These are phyloP conservation scores for Gyrodon lividus DNA, from an alignment of 768 basidiomycete species.

Conservation along the genomic window DNA sequence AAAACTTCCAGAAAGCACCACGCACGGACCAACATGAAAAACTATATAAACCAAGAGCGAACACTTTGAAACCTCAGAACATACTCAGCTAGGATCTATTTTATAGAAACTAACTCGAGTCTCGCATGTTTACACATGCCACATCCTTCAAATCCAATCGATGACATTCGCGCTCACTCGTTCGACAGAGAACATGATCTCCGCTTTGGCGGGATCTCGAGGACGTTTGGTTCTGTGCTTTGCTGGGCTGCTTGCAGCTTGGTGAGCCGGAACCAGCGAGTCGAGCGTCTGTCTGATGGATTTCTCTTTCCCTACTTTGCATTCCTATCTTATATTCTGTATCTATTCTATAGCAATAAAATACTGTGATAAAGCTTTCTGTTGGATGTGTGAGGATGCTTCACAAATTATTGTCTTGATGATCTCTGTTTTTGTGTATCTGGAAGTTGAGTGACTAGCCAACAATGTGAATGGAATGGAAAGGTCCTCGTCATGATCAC, in stretches of 20 bases:
- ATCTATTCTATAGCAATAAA: no score
- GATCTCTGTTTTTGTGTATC: not conserved
- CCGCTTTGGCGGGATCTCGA: conserved; percentile 44
- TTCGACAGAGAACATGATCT: conserved; percentile 64
- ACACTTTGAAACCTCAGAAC: conserved; percentile 49
- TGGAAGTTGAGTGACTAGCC: not conserved
- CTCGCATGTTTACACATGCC: conserved; percentile 80
- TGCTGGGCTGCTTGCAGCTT: conserved; percentile 27
- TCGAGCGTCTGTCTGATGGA: conserved; percentile 66
- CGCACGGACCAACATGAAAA: conserved; percentile 37
- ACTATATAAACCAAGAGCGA: conserved; percentile 32
- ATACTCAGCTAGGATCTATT: conserved; percentile 83
- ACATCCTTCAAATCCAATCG: conserved; percentile 68
- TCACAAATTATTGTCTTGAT: not conserved
- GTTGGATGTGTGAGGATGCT: not conserved
- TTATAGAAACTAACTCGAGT: conserved; percentile 77
- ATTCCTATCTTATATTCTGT: no score
- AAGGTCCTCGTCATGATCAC: no score
- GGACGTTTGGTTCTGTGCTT: conserved; percentile 55
- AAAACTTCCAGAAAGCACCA: no score
- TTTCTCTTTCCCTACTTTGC: conserved; percentile 20
- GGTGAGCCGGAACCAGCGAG: conserved; percentile 44
- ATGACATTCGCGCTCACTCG: conserved; percentile 66
- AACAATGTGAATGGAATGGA: no score
- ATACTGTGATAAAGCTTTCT: no score